These are phyloP conservation scores for Orbilia ellipsospora DNA, from an alignment of 2,329 filamentous ascomycete species.

Conservation along the genomic window DNA sequence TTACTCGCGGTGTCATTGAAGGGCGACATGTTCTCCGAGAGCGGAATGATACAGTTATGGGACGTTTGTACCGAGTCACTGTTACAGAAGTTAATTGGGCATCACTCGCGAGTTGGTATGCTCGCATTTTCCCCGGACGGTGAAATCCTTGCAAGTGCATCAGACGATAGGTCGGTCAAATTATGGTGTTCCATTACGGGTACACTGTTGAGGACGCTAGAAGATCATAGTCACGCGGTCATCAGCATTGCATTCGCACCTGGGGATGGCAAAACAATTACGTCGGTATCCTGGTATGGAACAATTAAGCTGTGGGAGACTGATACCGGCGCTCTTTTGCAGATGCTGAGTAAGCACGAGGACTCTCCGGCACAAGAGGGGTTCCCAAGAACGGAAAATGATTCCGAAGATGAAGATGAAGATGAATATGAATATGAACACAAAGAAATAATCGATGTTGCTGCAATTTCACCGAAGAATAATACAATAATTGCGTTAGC, in stretches of 20 bases:
- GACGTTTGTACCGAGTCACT: too few relatives aligned
- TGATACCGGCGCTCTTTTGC: neutral
- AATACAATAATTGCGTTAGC: too few relatives aligned
- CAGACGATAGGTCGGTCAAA: neutral
- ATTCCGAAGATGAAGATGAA: neutral
- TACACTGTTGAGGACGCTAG: neutral
- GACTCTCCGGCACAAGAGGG: too few relatives aligned
- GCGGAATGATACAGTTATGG: too few relatives aligned
- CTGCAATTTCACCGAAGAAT: neutral
- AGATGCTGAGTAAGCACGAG: too few relatives aligned
- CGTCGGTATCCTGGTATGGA: neutral
- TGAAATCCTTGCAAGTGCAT: neutral
- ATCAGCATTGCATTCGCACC: neutral
- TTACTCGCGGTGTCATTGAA: too few relatives aligned
- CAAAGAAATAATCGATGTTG: too few relatives aligned
- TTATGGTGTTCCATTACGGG: slow-evolving; percentile 17
- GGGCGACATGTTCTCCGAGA: too few relatives aligned
- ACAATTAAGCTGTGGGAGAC: slow-evolving; percentile 7
- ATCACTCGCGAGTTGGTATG: too few relatives aligned
- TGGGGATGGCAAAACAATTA: neutral
- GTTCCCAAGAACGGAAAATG: neutral
- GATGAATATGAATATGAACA: too few relatives aligned
- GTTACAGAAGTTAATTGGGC: too few relatives aligned
- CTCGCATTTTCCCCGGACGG: slow-evolving; percentile 8
- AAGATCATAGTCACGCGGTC: neutral